phyloP scores from a whole-genome alignment of 2,329 filamentous ascomycete genomes.

The Diaporthe citri region DNA sequence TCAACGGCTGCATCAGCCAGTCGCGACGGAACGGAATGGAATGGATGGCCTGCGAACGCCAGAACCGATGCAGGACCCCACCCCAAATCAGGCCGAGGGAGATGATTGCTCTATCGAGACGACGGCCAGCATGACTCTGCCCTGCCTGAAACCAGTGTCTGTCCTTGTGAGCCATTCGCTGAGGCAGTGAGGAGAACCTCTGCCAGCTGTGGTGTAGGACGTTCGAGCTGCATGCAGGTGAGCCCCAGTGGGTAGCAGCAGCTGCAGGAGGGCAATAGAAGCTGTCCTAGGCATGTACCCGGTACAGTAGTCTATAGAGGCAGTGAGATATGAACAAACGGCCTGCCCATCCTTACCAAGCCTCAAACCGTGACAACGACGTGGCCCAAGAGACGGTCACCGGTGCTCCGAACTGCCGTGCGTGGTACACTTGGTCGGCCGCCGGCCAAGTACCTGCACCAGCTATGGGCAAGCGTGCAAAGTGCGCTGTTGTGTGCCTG shows the following conservation, averaged over 20 bases:
- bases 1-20: neutral
- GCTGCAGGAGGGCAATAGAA: neutral
- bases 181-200: neutral
- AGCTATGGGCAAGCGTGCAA: neutral
- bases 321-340: neutral
- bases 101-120: neutral
- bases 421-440: neutral
- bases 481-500: neutral
- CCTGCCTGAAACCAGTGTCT: slow-evolving; percentile 17
- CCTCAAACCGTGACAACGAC: slow-evolving; percentile 19
- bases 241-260: neutral
- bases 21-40: slow-evolving; percentile 9
- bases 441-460: neutral
- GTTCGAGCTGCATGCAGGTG: slow-evolving; percentile 17
- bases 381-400: neutral
- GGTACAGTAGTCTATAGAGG: neutral
- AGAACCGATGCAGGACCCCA: neutral
- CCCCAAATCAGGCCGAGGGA: neutral
- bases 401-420: neutral
- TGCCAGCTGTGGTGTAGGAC: slow-evolving; percentile 1
- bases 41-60: slow-evolving; percentile 3
- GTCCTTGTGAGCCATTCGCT: neutral
- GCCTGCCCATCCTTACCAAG: slow-evolving; percentile 24
- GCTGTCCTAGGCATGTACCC: neutral
- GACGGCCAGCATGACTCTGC: slow-evolving; percentile 7